phyloP scores from a whole-genome alignment of 441 rosid species.

The Arabidopsis lyrata region DNA sequence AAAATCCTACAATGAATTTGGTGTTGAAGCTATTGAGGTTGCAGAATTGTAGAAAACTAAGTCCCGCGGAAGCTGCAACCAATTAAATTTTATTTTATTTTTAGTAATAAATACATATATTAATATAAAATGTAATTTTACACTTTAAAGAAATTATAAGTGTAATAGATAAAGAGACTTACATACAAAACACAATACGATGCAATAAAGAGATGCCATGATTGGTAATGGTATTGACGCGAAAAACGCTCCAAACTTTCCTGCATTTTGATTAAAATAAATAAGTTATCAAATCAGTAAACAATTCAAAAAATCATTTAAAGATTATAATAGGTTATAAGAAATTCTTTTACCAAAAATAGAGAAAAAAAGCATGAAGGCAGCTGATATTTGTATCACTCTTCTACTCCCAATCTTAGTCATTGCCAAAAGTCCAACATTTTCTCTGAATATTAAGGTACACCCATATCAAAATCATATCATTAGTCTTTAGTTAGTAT shows the following conservation, averaged over 20 bases:
- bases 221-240: constrained; percentile 81
- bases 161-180: constrained; percentile 41
- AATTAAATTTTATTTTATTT: neutral
- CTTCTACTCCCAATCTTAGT: constrained; percentile 82
- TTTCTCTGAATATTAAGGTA: constrained; percentile 55
- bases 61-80: constrained; percentile 65
- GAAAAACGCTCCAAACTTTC: constrained; percentile 75
- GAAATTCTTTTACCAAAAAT: constrained; percentile 53
- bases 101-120: neutral
- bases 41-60: constrained; percentile 75
- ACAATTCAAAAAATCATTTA: neutral
- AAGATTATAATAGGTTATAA: neutral
- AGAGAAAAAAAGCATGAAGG: constrained; percentile 78
- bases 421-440: constrained; percentile 79
- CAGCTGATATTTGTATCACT: constrained; percentile 82
- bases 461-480: neutral
- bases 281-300: neutral
- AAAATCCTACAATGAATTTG: constrained; percentile 70
- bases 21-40: constrained; percentile 74
- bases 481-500: neutral
- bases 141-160: neutral
- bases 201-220: constrained; percentile 66
- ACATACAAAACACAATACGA: constrained; percentile 74
- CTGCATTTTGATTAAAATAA: constrained; percentile 44
- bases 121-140: neutral